phyloP scores from a whole-genome alignment of 345 rosid species.

The Hevea brasiliensis region DNA sequence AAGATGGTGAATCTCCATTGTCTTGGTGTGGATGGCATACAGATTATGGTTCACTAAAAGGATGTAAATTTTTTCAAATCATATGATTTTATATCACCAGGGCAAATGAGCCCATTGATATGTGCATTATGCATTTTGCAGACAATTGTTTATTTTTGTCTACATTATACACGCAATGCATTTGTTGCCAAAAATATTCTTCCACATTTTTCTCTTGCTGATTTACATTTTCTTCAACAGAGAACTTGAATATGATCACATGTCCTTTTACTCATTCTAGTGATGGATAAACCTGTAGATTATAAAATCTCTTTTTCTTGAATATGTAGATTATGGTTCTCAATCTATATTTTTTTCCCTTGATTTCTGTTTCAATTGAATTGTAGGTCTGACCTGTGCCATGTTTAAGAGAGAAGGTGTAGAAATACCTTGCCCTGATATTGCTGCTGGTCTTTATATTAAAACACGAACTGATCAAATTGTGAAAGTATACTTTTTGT shows the following conservation, averaged over 20 bases:
- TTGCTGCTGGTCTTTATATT: constrained; percentile 85
- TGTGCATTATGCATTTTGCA: not conserved
- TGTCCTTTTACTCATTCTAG: constrained; percentile 4
- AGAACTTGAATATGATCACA: not conserved
- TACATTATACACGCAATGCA: not conserved
- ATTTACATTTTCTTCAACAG: not conserved
- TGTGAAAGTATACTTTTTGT: constrained; percentile 62
- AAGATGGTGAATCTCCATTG: constrained; percentile 55
- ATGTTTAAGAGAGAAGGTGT: constrained; percentile 68
- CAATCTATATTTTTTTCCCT: constrained; percentile 6
- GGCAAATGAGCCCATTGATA: not conserved
- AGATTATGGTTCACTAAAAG: constrained; percentile 87
- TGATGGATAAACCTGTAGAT: constrained; percentile 7
- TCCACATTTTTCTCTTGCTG: not conserved
- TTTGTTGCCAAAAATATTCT: not conserved
- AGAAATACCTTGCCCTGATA: constrained; percentile 79
- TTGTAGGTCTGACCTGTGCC: constrained; percentile 89
- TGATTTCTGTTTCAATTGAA: constrained; percentile 34
- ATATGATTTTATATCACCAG: too few species aligned
- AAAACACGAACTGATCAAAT: constrained; percentile 72
- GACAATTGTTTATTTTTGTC: too few species aligned
- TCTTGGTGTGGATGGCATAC: constrained; percentile 99
- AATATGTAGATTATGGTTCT: not conserved
- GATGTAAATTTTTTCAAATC: too few species aligned
- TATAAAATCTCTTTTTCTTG: not conserved